Conservation (phyloP, 2,329 filamentous ascomycete species). For the Pseudocercospora vitis region DNA sequence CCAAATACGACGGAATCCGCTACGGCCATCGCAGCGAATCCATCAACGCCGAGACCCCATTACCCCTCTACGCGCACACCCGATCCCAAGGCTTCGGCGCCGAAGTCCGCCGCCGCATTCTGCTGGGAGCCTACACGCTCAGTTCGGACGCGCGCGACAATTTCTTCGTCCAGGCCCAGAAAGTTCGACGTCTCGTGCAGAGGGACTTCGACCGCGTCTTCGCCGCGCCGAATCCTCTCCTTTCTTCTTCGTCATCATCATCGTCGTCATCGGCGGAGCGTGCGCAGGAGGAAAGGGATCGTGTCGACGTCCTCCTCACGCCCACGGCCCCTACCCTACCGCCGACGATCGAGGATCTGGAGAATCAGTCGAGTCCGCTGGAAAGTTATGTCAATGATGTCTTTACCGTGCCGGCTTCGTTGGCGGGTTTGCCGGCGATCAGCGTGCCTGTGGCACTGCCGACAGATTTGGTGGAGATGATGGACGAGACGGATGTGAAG, state of each 20-base stretch:
- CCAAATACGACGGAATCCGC: slow-evolving; percentile 95
- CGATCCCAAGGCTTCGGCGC: slow-evolving; percentile 74
- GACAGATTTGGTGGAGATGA: slow-evolving; percentile 8
- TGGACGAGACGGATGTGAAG: slow-evolving; percentile 37
- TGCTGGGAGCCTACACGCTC: slow-evolving; percentile 86
- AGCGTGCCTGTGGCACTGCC: slow-evolving; percentile 67
- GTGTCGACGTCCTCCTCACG: slow-evolving; percentile 82
- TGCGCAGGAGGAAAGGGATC: slow-evolving; percentile 34
- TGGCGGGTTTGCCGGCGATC: slow-evolving; percentile 86
- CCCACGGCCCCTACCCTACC: slow-evolving; percentile 81
- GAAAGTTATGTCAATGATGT: slow-evolving; percentile 90
- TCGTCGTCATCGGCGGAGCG: no score
- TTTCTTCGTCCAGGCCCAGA: slow-evolving; percentile 93
- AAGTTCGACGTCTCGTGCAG: slow-evolving; percentile 78
- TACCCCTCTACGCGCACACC: slow-evolving; percentile 68
- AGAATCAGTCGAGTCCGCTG: slow-evolving; percentile 36
- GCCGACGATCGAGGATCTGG: slow-evolving; percentile 62
- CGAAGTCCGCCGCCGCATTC: slow-evolving; percentile 82
- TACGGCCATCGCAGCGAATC: slow-evolving; percentile 67
- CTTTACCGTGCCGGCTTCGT: slow-evolving; percentile 89
- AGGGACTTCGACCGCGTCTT: slow-evolving; percentile 84
- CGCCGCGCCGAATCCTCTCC: slow-evolving; percentile 65
- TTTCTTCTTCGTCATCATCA: no score
- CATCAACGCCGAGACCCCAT: slow-evolving; percentile 27
- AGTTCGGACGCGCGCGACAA: slow-evolving; percentile 91